These are phyloP conservation scores for Dalbergia cochinchinensis DNA, from an alignment of 306 rosid genomes.

Conservation along the genomic window DNA sequence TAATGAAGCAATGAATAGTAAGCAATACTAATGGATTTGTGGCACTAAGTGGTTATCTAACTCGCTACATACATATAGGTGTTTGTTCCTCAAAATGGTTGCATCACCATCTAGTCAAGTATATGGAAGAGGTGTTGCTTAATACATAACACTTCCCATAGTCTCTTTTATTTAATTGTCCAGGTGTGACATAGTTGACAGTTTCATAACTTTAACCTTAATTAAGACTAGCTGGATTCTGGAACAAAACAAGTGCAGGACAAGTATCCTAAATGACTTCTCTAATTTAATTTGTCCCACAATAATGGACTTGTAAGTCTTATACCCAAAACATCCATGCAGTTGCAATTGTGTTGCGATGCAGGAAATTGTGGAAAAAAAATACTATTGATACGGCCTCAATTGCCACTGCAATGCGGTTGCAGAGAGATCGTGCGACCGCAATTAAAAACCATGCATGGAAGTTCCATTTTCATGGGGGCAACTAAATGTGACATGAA, in stretches of 20 bases:
- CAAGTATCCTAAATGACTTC: conserved; percentile 28
- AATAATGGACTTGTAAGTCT: conserved; percentile 22
- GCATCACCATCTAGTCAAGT: background rate
- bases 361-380: too few species aligned
- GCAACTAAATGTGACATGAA: conserved; percentile 23
- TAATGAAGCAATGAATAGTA: background rate
- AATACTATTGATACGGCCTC: too few species aligned
- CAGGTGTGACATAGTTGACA: conserved; percentile 5
- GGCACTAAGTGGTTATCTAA: conserved; percentile 14
- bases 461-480: conserved; percentile 17
- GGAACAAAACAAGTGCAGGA: conserved; percentile 26
- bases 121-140: too few species aligned
- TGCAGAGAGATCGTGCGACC: too few species aligned
- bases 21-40: background rate
- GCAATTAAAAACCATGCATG: background rate
- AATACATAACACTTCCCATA: too few species aligned
- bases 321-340: conserved; percentile 24
- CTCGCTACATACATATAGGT: background rate
- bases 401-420: too few species aligned
- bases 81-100: background rate
- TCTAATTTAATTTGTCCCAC: background rate
- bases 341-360: background rate
- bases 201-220: conserved; percentile 33
- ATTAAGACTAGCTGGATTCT: background rate
- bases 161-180: conserved; percentile 27